Conservation (phyloP, 352 stramenopile species). For the Phytophthora fragariae region DNA sequence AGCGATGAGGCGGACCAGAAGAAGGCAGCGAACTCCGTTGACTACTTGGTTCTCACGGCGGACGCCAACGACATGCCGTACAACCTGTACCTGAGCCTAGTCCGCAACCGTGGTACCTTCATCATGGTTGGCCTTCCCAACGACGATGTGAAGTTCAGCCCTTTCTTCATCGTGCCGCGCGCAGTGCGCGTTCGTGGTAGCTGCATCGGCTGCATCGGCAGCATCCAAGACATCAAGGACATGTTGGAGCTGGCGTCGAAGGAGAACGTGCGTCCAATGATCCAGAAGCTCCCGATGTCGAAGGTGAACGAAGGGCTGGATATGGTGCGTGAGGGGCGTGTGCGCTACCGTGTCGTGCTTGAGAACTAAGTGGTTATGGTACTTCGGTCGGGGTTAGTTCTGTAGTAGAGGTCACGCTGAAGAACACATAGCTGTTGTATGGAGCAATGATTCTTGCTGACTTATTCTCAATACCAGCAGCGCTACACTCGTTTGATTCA, state of each 20-base stretch:
- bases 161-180: not conserved
- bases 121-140: conserved; percentile 18
- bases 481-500: too few relatives aligned
- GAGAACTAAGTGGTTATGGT: conserved; percentile 13
- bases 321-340: conserved; percentile 41
- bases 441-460: too few relatives aligned
- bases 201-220: conserved; percentile 14
- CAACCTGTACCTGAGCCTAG: conserved; percentile 17
- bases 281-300: conserved; percentile 56
- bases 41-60: conserved; percentile 10
- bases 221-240: conserved; percentile 43
- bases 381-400: not conserved
- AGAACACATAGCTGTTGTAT: too few relatives aligned
- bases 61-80: conserved; percentile 19
- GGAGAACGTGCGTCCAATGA: conserved; percentile 63
- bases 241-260: conserved; percentile 81
- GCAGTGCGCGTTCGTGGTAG: conserved; percentile 7
- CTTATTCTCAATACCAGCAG: too few relatives aligned
- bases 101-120: conserved; percentile 13
- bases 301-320: conserved; percentile 49
- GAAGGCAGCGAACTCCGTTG: conserved; percentile 11
- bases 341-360: conserved; percentile 44
- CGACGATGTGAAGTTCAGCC: conserved; percentile 14
- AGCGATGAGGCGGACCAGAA: conserved; percentile 15
- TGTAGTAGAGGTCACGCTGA: too few relatives aligned